phyloP scores from a whole-genome alignment of 208 protist species.

The Blastocrithidia nonstop region DNA sequence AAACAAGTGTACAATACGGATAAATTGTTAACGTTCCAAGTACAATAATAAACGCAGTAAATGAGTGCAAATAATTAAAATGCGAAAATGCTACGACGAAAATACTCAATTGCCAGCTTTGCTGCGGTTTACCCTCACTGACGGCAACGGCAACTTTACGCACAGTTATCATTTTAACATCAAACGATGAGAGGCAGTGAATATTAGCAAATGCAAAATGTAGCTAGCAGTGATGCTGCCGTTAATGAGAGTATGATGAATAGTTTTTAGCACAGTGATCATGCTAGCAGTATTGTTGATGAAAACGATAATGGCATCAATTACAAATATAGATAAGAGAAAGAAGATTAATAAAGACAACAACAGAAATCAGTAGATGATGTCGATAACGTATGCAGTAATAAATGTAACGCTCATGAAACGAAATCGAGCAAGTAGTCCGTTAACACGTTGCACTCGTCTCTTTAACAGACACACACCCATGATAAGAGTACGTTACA shows the following conservation, averaged over 20 bases:
- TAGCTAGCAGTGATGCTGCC: too few relatives aligned
- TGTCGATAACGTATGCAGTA: slow-evolving; percentile 2
- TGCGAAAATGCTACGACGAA: too few relatives aligned
- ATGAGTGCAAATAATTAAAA: too few relatives aligned
- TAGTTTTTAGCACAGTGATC: not conserved
- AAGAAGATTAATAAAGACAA: not conserved
- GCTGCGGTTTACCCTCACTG: slow-evolving; percentile 30
- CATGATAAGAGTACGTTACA: too few relatives aligned
- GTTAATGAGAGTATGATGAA: slow-evolving; percentile 3
- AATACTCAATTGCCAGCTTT: slow-evolving; percentile 30
- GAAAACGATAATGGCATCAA: not conserved
- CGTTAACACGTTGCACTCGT: too few relatives aligned
- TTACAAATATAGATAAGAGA: not conserved
- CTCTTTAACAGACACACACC: too few relatives aligned
- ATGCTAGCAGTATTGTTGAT: not conserved
- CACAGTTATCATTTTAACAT: not conserved
- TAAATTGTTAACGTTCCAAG: slow-evolving; percentile 15
- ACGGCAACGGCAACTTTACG: slow-evolving; percentile 11
- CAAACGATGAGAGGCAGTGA: not conserved
- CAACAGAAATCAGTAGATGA: not conserved
- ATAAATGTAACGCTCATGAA: too few relatives aligned
- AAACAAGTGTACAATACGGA: not conserved
- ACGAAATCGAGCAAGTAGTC: too few relatives aligned
- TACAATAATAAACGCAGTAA: too few relatives aligned
- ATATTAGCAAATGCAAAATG: too few relatives aligned